Percentiles rank a stretch among this genome's conserved stretches.
These are phyloP conservation scores for Thalassiosira livingstoniorum DNA, from an alignment of 352 stramenopile species.

Conservation along the genomic window DNA sequence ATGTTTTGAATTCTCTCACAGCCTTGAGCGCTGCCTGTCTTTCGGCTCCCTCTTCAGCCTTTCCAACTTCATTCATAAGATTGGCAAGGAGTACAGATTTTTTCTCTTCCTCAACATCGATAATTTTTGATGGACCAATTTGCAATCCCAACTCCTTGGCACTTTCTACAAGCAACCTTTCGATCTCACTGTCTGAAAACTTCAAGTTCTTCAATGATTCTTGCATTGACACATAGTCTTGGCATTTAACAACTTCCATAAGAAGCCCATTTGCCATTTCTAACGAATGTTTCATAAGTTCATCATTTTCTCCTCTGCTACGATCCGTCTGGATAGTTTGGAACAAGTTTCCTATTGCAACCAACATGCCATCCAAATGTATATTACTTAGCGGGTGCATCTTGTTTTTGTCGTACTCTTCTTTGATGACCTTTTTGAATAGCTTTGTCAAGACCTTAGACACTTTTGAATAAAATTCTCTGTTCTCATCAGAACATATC, in stretches of 20 bases:
- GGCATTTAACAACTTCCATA: conserved; percentile 50
- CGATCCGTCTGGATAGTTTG: conserved; percentile 23
- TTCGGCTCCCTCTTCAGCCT: conserved; percentile 31
- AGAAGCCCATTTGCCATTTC: conserved; percentile 57
- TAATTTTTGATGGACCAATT: conserved; percentile 3
- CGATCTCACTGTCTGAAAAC: conserved; percentile 30
- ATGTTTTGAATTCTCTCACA: conserved; percentile 38
- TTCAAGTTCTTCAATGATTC: conserved; percentile 28
- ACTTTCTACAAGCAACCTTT: conserved; percentile 33
- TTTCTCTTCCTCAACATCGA: conserved; percentile 3
- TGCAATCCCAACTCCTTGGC: conserved; percentile 41
- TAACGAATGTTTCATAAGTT: conserved; percentile 38
- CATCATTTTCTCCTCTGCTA: conserved; percentile 1
- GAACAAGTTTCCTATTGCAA: conserved; percentile 51
- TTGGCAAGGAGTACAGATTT: conserved; percentile 42
- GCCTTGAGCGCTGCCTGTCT: conserved; percentile 33
- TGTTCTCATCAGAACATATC: conserved; percentile 46
- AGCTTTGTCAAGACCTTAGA: conserved; percentile 81
- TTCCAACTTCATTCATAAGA: conserved; percentile 45
- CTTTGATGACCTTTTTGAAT: conserved; percentile 76
- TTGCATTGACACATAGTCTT: conserved; percentile 28
- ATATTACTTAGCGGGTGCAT: conserved; percentile 28
- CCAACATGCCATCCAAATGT: conserved; percentile 42
- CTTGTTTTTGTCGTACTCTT: conserved; percentile 65
- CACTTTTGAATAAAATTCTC: conserved; percentile 37